Conservation (phyloP, 1,139 yeast species). For the Candida frijolesensis region DNA sequence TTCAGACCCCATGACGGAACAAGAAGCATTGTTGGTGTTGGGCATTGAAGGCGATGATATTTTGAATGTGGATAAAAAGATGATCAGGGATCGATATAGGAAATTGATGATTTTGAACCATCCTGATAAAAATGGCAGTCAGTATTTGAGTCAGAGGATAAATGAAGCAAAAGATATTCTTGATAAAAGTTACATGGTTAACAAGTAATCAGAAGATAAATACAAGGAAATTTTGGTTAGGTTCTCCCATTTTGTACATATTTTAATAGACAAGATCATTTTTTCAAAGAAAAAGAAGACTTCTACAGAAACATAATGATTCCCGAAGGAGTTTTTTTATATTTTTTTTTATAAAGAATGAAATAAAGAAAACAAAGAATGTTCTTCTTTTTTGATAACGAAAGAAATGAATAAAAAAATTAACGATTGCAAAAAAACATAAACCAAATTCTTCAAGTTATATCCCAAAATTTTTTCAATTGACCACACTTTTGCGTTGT, state of each 20-base stretch:
- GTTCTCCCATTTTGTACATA: not conserved
- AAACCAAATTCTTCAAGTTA: not conserved
- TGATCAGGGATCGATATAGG: conserved; percentile 59
- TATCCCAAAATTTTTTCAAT: not conserved
- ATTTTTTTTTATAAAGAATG: not conserved
- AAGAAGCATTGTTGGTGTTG: conserved; percentile 57
- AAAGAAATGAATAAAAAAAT: not conserved
- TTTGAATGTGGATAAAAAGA: conserved; percentile 39
- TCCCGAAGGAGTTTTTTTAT: not conserved
- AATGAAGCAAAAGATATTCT: conserved; percentile 73
- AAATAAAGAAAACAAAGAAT: not conserved
- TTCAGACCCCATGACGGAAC: conserved; percentile 54
- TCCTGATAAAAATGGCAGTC: conserved; percentile 79
- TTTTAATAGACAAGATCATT: not conserved
- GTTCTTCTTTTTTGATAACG: not conserved
- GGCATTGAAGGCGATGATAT: conserved; percentile 59
- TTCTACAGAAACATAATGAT: not conserved
- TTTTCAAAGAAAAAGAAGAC: not conserved
- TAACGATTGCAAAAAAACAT: not conserved
- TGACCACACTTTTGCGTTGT: conserved; percentile 1
- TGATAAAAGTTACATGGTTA: conserved; percentile 55
- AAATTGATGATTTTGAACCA: conserved; percentile 67
- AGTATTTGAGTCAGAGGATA: conserved; percentile 69
- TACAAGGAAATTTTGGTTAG: not conserved
- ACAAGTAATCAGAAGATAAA: conserved; percentile 11